Conservation (phyloP, 2,329 filamentous ascomycete species). For the Trichoderma sp. region DNA sequence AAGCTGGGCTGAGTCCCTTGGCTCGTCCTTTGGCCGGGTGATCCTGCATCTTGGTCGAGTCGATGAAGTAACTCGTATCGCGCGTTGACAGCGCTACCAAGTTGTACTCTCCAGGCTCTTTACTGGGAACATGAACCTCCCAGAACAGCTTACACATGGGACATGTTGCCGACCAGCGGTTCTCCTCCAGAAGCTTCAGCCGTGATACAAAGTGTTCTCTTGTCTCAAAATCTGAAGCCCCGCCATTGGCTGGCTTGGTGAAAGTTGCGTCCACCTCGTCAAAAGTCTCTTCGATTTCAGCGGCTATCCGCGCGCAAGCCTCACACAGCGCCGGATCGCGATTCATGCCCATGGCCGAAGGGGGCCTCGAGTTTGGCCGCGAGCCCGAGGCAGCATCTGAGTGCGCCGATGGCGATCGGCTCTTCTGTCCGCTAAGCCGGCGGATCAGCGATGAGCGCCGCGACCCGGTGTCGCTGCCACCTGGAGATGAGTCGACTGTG, state of each 20-base stretch:
- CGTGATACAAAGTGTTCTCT: constrained; percentile 39
- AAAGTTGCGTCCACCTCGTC: constrained; percentile 41
- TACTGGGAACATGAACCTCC: constrained; percentile 40
- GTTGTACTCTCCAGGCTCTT: constrained; percentile 39
- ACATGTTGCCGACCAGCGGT: constrained; percentile 42
- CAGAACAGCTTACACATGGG: constrained; percentile 44
- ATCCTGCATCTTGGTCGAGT: constrained; percentile 39
- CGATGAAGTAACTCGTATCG: constrained; percentile 43
- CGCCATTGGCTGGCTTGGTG: constrained; percentile 36
- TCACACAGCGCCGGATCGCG: constrained; percentile 40
- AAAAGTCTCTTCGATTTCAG: constrained; percentile 41
- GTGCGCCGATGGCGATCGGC: constrained; percentile 43
- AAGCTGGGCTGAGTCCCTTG: constrained; percentile 39
- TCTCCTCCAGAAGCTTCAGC: constrained; percentile 39
- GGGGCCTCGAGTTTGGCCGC: constrained; percentile 32
- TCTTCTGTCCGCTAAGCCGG: constrained; percentile 43
- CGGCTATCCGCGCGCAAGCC: constrained; percentile 40
- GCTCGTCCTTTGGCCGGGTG: constrained; percentile 38
- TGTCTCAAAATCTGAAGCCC: constrained; percentile 40
- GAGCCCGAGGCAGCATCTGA: constrained; percentile 37
- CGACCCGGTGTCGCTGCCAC: constrained; percentile 37
- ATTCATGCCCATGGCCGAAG: constrained; percentile 32
- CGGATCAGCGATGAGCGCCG: constrained; percentile 43
- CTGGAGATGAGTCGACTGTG: constrained; percentile 39
- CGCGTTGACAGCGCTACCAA: constrained; percentile 43